Percentiles rank a stretch among this genome's conserved stretches.
Evolutionary conservation across 495 filamentous ascomycete genomes (phyloP).

Genomic region (Xylaria venustula): DNA sequence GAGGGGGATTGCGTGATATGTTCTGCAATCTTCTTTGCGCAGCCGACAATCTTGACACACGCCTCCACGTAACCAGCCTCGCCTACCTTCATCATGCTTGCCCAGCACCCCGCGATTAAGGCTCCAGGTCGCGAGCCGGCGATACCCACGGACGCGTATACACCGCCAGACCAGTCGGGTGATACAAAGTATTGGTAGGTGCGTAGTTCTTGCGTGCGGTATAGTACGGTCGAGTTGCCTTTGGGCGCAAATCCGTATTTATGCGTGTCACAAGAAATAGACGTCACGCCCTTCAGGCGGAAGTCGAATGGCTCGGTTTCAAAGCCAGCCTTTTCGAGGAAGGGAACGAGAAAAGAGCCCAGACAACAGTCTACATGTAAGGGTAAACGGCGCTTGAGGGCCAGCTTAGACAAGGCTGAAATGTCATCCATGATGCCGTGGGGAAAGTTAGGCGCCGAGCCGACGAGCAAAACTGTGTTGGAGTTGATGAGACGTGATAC

Average conservation of each 20-base stretch:
- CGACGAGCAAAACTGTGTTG: slow-evolving; percentile 95
- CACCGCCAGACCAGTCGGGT: slow-evolving; percentile 91
- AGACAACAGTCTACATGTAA: slow-evolving; percentile 98
- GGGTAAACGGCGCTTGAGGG: slow-evolving; percentile 71
- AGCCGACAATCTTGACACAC: slow-evolving; percentile 83
- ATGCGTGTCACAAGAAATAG: slow-evolving; percentile 94
- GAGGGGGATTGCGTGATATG: slow-evolving; percentile 65
- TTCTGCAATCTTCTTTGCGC: slow-evolving; percentile 77
- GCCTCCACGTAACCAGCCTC: slow-evolving; percentile 85
- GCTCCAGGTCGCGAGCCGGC: slow-evolving; percentile 91
- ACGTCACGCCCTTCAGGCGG: slow-evolving; percentile 87
- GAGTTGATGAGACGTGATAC: slow-evolving; percentile 86
- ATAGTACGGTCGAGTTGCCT: slow-evolving; percentile 88
- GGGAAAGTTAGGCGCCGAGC: slow-evolving; percentile 94
- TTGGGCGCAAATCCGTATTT: slow-evolving; percentile 99
- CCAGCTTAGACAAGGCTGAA: slow-evolving; percentile 76
- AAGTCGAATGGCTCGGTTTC: slow-evolving; percentile 88
- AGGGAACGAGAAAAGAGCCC: slow-evolving; percentile 89
- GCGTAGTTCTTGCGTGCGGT: slow-evolving; percentile 75
- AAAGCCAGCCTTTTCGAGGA: slow-evolving; percentile 89
- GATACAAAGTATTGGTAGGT: slow-evolving; percentile 94
- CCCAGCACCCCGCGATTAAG: slow-evolving; percentile 92
- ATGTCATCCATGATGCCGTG: slow-evolving; percentile 99
- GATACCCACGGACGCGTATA: slow-evolving; percentile 89
- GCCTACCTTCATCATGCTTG: slow-evolving; percentile 80